These are phyloP conservation scores for Botrytis sinoallii DNA, from an alignment of 2,329 filamentous ascomycete species.

Conservation along the genomic window DNA sequence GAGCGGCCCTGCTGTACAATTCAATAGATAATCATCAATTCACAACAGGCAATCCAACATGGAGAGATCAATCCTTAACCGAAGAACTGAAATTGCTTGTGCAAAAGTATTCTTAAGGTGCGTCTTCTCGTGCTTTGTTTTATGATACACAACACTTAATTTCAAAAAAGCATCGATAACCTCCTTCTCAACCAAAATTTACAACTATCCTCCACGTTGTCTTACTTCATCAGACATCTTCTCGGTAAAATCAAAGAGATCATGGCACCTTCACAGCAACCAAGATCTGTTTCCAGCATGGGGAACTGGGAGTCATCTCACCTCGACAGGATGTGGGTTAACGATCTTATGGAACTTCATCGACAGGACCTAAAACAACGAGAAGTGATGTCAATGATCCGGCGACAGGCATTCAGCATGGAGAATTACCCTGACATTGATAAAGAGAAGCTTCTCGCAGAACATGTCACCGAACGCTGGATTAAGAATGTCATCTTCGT, in stretches of 20 bases:
- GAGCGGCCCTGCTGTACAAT: background rate
- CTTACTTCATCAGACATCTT: too few species aligned
- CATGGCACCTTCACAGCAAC: background rate
- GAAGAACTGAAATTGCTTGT: background rate
- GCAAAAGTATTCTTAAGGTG: background rate
- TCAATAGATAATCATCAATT: too few species aligned
- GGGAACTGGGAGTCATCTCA: background rate
- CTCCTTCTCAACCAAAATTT: background rate
- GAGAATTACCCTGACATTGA: background rate
- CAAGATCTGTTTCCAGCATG: background rate
- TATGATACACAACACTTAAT: background rate
- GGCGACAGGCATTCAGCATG: fast-evolving
- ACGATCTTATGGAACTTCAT: background rate
- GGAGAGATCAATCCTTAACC: background rate
- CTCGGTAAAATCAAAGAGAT: background rate
- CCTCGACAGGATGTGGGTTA: background rate
- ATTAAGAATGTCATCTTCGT: background rate
- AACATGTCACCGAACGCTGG: background rate
- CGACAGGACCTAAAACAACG: background rate
- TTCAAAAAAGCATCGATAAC: background rate
- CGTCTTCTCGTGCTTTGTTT: too few species aligned
- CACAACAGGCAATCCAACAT: background rate
- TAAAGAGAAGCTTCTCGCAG: background rate
- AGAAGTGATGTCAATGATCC: background rate
- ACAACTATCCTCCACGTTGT: background rate